Percentiles rank a stretch among this genome's conserved stretches.
Conservation (phyloP, 2,329 filamentous ascomycete species). For the Aureobasidium melanogenum region DNA sequence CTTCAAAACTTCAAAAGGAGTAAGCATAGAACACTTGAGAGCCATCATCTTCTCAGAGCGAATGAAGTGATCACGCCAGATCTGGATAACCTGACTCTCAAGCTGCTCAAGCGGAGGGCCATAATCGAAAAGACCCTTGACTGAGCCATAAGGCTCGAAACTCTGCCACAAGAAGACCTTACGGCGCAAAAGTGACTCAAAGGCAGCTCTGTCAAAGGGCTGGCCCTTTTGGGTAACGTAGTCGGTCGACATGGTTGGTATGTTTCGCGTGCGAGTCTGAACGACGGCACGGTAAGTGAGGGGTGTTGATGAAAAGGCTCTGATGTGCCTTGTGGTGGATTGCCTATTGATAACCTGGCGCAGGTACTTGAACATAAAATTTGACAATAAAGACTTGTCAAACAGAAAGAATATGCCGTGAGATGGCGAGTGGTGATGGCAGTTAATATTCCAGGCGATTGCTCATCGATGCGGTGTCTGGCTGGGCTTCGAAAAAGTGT, state of each 20-base stretch:
- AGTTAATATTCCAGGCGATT: neutral
- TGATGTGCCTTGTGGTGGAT: neutral
- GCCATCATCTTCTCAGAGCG: constrained; percentile 92
- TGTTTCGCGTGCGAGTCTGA: constrained; percentile 24
- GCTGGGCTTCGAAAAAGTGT: neutral
- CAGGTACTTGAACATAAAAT: constrained; percentile 7
- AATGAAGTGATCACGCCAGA: constrained; percentile 90
- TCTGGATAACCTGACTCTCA: constrained; percentile 77
- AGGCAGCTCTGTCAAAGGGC: constrained; percentile 69
- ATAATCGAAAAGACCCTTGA: constrained; percentile 18
- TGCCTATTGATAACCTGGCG: constrained; percentile 2
- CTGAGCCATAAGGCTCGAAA: constrained; percentile 73
- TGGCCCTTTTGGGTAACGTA: constrained; percentile 79
- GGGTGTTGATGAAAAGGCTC: neutral
- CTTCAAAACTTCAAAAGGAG: constrained; percentile 87
- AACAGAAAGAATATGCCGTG: neutral
- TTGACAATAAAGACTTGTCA: neutral
- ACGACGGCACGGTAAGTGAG: constrained; percentile 19
- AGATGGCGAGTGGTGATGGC: neutral
- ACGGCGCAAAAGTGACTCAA: constrained; percentile 80
- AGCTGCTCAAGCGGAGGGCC: constrained; percentile 71
- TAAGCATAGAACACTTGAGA: constrained; percentile 88
- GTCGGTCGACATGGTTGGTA: constrained; percentile 46
- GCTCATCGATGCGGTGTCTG: neutral
- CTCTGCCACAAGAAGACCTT: constrained; percentile 91